These are phyloP conservation scores for Persicaria maculosa DNA, from an alignment of 148 eudicot species.

Conservation along the genomic window DNA sequence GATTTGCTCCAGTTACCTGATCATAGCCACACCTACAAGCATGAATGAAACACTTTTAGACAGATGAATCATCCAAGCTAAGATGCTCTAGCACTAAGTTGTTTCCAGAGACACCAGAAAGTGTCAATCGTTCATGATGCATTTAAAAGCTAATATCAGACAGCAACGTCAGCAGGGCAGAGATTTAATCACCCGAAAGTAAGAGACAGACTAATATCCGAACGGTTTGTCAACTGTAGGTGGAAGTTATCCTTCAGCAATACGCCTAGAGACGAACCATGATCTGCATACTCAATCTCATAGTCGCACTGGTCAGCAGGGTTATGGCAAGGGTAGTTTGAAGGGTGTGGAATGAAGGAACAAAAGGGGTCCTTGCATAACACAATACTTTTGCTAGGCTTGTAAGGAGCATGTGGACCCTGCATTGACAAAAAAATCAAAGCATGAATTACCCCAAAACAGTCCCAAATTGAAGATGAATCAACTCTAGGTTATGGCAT, in stretches of 20 bases:
- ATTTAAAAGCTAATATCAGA: not conserved
- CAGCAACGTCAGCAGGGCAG: not conserved
- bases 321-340: conserved; percentile 31
- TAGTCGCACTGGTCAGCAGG: conserved; percentile 85
- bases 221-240: conserved; percentile 50
- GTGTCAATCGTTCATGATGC: not conserved
- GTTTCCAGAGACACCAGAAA: not conserved
- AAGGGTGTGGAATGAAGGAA: conserved; percentile 41
- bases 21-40: conserved; percentile 71
- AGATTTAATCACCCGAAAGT: conserved; percentile 55
- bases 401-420: conserved; percentile 83
- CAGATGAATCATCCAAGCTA: not conserved
- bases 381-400: conserved; percentile 54
- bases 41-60: not conserved
- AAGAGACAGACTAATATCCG: conserved; percentile 31
- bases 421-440: conserved; percentile 19
- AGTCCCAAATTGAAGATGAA: not conserved
- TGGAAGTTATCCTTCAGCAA: conserved; percentile 55
- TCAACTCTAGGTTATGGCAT: not conserved
- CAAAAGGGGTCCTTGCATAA: conserved; percentile 62
- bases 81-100: not conserved
- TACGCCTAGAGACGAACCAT: conserved; percentile 76
- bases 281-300: conserved; percentile 76
- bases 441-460: not conserved
- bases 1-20: conserved; percentile 44